A percentile compares a stretch with the other conserved stretches of the same genome.
phyloP scores from a whole-genome alignment of 257 asterid genomes.

The Marsdenia floribunda region DNA sequence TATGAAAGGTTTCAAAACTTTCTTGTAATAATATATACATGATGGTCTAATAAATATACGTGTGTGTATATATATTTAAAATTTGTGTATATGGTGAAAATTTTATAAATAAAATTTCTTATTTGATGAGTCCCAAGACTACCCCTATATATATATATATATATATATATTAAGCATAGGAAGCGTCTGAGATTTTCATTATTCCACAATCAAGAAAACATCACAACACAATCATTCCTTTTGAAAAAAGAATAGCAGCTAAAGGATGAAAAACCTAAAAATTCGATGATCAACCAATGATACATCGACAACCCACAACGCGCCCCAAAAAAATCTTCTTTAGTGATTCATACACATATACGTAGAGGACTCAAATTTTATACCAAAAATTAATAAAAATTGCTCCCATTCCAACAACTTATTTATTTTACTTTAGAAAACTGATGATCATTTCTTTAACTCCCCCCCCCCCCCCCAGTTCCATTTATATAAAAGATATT shows the following conservation, averaged over 20 bases:
- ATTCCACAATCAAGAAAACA: neutral
- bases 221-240: neutral
- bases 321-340: neutral
- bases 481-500: neutral
- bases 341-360: conserved; percentile 1
- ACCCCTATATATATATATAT: too few species aligned
- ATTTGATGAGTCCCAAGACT: too few species aligned
- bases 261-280: neutral
- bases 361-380: conserved; percentile 3
- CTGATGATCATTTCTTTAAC: conserved; percentile 1
- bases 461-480: conserved; percentile 7
- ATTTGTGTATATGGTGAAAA: too few species aligned
- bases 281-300: conserved; percentile 14
- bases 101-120: too few species aligned
- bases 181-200: too few species aligned
- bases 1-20: too few species aligned
- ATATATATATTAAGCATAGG: too few species aligned
- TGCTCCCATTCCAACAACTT: neutral
- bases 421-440: neutral
- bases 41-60: too few species aligned
- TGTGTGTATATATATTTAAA: too few species aligned
- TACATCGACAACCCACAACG: conserved; percentile 1
- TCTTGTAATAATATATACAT: too few species aligned
- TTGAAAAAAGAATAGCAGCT: neutral
- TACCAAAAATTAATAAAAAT: neutral